These are phyloP conservation scores for Xylaria sp. DNA, from an alignment of 2,329 filamentous ascomycete genomes.

Conservation along the genomic window DNA sequence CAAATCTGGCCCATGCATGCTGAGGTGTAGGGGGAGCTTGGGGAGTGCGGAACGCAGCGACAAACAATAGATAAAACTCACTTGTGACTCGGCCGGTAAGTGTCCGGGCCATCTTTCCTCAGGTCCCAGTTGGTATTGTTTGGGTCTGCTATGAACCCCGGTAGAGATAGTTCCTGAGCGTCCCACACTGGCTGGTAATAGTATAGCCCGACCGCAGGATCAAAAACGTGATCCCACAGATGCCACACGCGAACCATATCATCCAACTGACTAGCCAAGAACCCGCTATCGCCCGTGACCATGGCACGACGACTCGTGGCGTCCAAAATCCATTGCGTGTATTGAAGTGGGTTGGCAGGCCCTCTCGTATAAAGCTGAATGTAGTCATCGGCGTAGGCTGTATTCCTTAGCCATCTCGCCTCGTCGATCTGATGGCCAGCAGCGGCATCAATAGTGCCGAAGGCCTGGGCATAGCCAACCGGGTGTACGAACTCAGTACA, in stretches of 20 bases:
- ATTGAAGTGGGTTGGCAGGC: slow-evolving; percentile 44
- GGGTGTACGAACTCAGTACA: slow-evolving; percentile 52
- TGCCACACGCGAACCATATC: slow-evolving; percentile 48
- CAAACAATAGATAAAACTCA: slow-evolving; percentile 10
- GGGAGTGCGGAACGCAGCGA: background rate
- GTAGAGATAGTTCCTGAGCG: slow-evolving; percentile 49
- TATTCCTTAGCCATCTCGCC: slow-evolving; percentile 48
- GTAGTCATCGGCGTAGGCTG: slow-evolving; percentile 47
- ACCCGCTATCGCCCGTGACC: slow-evolving; percentile 46
- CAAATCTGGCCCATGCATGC: background rate
- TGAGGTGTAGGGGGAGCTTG: background rate
- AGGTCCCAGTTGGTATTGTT: slow-evolving; percentile 40
- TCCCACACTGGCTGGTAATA: slow-evolving; percentile 51
- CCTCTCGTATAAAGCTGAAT: slow-evolving; percentile 46
- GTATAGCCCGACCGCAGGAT: slow-evolving; percentile 47
- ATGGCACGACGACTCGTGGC: slow-evolving; percentile 44
- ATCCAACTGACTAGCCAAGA: slow-evolving; percentile 46
- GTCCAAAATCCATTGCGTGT: slow-evolving; percentile 47
- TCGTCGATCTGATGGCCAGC: slow-evolving; percentile 48
- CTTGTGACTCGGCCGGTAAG: slow-evolving; percentile 51
- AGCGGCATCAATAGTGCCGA: slow-evolving; percentile 42
- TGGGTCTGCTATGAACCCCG: slow-evolving; percentile 46
- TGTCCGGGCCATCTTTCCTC: slow-evolving; percentile 46
- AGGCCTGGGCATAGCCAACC: slow-evolving; percentile 43
- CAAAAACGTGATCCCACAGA: slow-evolving; percentile 46